These are phyloP conservation scores for Gossypium ekmanianum DNA, from an alignment of 345 rosid genomes.

Conservation along the genomic window DNA sequence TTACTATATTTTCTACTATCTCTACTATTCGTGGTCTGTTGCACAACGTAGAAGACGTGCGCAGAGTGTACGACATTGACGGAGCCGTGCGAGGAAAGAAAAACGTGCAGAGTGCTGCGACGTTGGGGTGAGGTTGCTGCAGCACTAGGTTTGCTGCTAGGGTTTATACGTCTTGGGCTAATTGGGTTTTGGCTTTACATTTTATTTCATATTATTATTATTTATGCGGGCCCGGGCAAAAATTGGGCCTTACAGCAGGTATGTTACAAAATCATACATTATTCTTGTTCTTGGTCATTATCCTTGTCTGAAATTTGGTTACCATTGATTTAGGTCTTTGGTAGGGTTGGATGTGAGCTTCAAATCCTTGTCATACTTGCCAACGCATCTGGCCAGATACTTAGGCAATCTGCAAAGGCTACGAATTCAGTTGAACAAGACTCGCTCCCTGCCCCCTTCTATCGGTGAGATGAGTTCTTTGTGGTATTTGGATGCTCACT, in stretches of 20 bases:
- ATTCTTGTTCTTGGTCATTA: not conserved
- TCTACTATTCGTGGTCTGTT: too few species aligned
- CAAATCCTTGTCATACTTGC: slow-evolving; percentile 61
- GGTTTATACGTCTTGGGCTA: too few species aligned
- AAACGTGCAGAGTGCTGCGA: too few species aligned
- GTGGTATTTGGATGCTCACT: slow-evolving; percentile 69
- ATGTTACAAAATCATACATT: not conserved
- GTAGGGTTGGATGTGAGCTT: slow-evolving; percentile 82
- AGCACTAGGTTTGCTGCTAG: too few species aligned
- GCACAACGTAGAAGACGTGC: too few species aligned
- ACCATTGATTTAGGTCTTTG: slow-evolving; percentile 45
- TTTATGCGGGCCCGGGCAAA: too few species aligned
- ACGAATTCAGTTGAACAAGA: slow-evolving; percentile 62
- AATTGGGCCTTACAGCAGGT: slow-evolving; percentile 30
- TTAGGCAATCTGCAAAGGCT: slow-evolving; percentile 61
- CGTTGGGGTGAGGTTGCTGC: too few species aligned
- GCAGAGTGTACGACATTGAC: too few species aligned
- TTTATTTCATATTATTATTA: too few species aligned
- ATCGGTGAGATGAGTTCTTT: slow-evolving; percentile 65
- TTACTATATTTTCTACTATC: too few species aligned
- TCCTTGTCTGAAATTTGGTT: slow-evolving; percentile 2
- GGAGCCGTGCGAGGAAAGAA: too few species aligned
- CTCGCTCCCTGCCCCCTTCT: slow-evolving; percentile 62
- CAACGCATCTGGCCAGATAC: slow-evolving; percentile 67
- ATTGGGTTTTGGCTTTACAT: too few species aligned